Evolutionary conservation across 176 grass and related monocot species (phyloP).

Genomic region (Triticum dicoccoides): DNA sequence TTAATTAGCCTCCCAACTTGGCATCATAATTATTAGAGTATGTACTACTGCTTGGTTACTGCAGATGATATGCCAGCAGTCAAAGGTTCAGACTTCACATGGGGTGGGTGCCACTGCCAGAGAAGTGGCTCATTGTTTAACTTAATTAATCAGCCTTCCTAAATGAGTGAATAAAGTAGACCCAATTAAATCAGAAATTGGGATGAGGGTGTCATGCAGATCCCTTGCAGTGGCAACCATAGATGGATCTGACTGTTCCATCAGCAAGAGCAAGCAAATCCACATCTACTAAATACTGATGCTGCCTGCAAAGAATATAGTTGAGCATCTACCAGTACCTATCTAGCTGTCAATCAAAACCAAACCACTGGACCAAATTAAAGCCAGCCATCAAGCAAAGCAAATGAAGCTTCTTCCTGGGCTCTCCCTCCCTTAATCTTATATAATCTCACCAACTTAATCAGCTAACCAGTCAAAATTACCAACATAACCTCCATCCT

Average conservation of each 20-base stretch:
- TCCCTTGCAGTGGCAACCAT: slow-evolving; percentile 5
- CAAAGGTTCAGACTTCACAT: background rate
- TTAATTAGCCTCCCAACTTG: background rate
- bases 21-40: no score
- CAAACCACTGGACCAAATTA: background rate
- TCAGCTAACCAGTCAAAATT: background rate
- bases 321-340: background rate
- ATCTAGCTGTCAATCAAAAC: background rate
- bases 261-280: background rate
- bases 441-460: background rate
- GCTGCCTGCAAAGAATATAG: background rate
- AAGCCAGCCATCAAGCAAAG: no score
- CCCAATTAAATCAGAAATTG: background rate
- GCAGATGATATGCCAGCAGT: background rate
- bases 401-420: background rate
- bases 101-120: background rate
- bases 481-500: background rate
- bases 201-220: background rate
- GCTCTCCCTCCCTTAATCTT: background rate
- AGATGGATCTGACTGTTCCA: background rate
- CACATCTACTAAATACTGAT: background rate
- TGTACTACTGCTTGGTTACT: background rate
- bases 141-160: background rate
- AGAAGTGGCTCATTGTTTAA: background rate
- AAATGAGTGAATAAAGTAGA: background rate